A percentile compares a stretch with the other conserved stretches of the same genome.
Evolutionary conservation across 352 stramenopile species (phyloP).

Genomic region (Phytophthora melonis): DNA sequence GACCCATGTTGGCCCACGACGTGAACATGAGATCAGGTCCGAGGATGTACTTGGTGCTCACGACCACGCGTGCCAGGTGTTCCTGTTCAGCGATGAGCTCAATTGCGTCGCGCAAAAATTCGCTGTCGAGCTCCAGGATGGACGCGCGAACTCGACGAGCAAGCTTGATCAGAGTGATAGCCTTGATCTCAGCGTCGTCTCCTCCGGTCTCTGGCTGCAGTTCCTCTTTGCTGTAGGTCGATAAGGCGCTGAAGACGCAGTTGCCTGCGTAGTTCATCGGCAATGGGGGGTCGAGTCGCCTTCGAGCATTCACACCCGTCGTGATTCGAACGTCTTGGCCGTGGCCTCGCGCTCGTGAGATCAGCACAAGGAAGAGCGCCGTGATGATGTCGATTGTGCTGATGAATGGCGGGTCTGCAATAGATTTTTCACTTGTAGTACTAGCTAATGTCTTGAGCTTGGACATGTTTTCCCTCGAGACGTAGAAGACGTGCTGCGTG

Average conservation of each 20-base stretch:
- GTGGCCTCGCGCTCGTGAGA: slow-evolving; percentile 49
- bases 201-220: slow-evolving; percentile 8
- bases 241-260: slow-evolving; percentile 52
- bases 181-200: background rate
- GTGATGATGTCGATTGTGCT: slow-evolving; percentile 56
- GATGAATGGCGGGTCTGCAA: slow-evolving; percentile 27
- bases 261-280: slow-evolving; percentile 51
- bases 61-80: background rate
- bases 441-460: slow-evolving; percentile 17
- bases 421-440: background rate
- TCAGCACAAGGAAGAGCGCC: slow-evolving; percentile 48
- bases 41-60: slow-evolving; percentile 18
- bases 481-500: slow-evolving; percentile 42
- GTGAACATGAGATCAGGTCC: slow-evolving; percentile 26
- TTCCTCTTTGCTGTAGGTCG: slow-evolving; percentile 32
- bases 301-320: slow-evolving; percentile 50
- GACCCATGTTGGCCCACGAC: slow-evolving; percentile 16
- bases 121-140: background rate
- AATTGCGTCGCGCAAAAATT: background rate
- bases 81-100: slow-evolving; percentile 9
- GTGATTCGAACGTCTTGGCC: slow-evolving; percentile 45
- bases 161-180: background rate
- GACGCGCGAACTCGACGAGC: background rate
- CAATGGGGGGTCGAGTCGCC: slow-evolving; percentile 45
- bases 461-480: slow-evolving; percentile 37